Evolutionary conservation across 768 basidiomycete genomes (phyloP).

Genomic region (Tylopilus felleus): DNA sequence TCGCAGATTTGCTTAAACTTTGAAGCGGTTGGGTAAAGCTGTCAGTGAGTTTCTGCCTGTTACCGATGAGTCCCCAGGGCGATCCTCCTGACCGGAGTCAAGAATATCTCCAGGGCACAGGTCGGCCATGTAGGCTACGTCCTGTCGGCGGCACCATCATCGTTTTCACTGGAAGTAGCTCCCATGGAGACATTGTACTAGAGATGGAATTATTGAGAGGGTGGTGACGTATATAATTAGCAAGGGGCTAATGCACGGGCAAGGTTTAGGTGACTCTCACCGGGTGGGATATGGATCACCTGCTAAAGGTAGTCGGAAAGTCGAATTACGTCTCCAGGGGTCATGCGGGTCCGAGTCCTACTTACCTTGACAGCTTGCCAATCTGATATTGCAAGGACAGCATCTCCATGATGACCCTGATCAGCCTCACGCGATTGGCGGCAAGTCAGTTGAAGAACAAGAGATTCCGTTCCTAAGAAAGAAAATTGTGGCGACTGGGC

Average conservation of each 20-base stretch:
- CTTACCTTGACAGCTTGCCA: background rate
- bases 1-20: background rate
- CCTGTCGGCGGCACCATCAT: background rate
- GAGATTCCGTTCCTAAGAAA: background rate
- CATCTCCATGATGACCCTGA: background rate
- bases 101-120: background rate
- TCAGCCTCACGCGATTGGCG: background rate
- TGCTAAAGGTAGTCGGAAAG: background rate
- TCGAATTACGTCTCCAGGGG: background rate
- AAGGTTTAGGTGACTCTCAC: background rate
- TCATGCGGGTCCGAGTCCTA: background rate
- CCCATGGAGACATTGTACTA: slow-evolving; percentile 7
- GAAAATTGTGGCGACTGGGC: background rate
- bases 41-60: background rate
- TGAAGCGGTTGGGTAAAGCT: background rate
- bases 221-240: background rate
- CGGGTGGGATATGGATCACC: background rate
- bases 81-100: background rate
- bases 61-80: too few relatives aligned
- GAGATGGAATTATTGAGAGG: background rate
- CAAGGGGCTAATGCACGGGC: background rate
- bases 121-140: background rate
- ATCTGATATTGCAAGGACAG: background rate
- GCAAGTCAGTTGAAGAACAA: background rate
- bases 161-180: background rate